Percentiles rank a stretch among this genome's conserved stretches.
Evolutionary conservation across 1,139 yeast genomes (phyloP).

Genomic region (Chernovozyma aurita): DNA sequence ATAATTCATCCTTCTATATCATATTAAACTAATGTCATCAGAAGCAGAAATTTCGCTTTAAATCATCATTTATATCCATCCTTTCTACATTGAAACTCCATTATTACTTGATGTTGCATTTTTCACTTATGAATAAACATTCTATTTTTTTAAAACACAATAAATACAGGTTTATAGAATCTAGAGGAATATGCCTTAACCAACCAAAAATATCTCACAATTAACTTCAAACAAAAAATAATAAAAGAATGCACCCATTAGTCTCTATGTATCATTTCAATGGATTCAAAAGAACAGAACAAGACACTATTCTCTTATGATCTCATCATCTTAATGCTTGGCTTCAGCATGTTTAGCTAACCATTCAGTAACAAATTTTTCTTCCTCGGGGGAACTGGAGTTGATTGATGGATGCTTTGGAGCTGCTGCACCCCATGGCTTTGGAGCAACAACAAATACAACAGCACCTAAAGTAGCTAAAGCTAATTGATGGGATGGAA

Average conservation of each 20-base stretch:
- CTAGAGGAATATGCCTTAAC: neutral
- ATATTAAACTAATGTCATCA: too few relatives aligned
- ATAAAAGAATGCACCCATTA: too few relatives aligned
- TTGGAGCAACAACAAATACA: conserved; percentile 54
- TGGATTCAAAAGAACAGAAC: too few relatives aligned
- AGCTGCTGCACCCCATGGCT: conserved; percentile 64
- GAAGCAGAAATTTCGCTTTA: too few relatives aligned
- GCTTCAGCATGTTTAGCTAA: conserved; percentile 34
- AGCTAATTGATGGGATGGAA: conserved; percentile 71
- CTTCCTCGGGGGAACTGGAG: conserved; percentile 85
- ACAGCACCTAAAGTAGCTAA: conserved; percentile 63
- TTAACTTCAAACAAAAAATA: too few relatives aligned
- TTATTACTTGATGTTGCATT: too few relatives aligned
- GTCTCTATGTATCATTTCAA: too few relatives aligned
- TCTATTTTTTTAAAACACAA: conserved; percentile 1
- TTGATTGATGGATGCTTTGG: conserved; percentile 63
- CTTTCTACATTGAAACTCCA: too few relatives aligned
- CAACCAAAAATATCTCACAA: neutral
- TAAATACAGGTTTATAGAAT: conserved; percentile 3
- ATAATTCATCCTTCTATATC: too few relatives aligned
- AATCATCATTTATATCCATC: too few relatives aligned
- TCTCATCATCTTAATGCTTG: conserved; percentile 25
- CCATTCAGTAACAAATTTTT: conserved; percentile 56
- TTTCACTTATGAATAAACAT: neutral
- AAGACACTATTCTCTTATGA: neutral